Conservation (phyloP, 1,139 yeast species). For the Blastobotrys malaysiensis region DNA sequence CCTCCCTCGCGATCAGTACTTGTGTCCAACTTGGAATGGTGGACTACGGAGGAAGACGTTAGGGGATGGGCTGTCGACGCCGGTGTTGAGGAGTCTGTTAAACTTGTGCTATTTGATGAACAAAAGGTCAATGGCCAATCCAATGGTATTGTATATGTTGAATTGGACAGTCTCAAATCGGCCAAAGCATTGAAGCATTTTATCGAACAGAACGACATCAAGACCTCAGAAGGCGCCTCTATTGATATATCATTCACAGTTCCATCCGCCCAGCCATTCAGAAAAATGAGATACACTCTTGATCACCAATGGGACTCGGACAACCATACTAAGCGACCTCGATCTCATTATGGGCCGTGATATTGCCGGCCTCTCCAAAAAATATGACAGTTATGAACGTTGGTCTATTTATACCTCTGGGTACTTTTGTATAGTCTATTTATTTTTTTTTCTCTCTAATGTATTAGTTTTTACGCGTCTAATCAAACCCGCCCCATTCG, state of each 20-base stretch:
- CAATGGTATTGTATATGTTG: constrained; percentile 26
- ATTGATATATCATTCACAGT: neutral
- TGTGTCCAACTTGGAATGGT: constrained; percentile 28
- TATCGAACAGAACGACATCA: neutral
- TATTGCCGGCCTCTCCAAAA: neutral
- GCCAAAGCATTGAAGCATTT: constrained; percentile 12
- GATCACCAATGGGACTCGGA: neutral
- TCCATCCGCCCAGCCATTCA: constrained; percentile 9
- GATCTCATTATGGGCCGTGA: neutral
- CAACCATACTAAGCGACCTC: neutral
- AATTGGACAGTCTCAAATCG: constrained; percentile 14
- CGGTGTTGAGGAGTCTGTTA: constrained; percentile 22
- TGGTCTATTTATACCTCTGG: too few relatives aligned
- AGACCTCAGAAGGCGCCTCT: neutral
- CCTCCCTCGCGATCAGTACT: constrained; percentile 2
- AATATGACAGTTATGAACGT: neutral
- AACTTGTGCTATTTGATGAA: constrained; percentile 29
- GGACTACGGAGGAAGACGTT: constrained; percentile 33
- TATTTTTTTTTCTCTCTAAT: neutral
- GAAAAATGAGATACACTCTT: neutral
- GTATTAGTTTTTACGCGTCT: neutral
- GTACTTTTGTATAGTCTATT: constrained; percentile 1
- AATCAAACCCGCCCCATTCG: constrained; percentile 24
- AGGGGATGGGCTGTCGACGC: constrained; percentile 30
- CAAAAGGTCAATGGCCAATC: constrained; percentile 33